A percentile compares a stretch with the other conserved stretches of the same genome.
These are phyloP conservation scores for Codiaeum variegatum DNA, from an alignment of 441 rosid genomes.

Conservation along the genomic window DNA sequence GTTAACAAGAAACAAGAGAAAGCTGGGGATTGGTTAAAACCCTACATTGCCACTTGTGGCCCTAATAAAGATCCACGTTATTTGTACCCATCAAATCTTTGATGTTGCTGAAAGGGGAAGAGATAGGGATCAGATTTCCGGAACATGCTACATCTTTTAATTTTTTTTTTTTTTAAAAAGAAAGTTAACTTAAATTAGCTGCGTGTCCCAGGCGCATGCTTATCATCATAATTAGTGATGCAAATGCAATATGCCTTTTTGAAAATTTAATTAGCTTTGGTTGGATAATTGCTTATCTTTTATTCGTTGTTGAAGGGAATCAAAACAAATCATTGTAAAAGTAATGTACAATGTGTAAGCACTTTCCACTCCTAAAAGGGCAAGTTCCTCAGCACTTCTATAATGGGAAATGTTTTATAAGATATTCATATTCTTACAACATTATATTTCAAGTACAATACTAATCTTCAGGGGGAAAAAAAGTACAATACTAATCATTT, in stretches of 20 bases:
- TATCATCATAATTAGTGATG: conserved; percentile 28
- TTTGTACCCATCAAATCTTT: background rate
- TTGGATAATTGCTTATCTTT: background rate
- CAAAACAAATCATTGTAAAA: background rate
- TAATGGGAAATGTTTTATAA: conserved; percentile 26
- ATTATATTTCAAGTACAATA: background rate
- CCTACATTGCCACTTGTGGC: conserved; percentile 21
- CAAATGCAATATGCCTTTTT: conserved; percentile 19
- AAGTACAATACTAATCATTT: background rate
- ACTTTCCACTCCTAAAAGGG: conserved; percentile 29
- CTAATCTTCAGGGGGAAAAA: no score
- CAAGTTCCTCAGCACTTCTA: conserved; percentile 31
- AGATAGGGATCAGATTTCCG: conserved; percentile 20
- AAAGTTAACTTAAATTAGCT: background rate
- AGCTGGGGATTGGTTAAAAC: conserved; percentile 1
- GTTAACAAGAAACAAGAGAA: background rate
- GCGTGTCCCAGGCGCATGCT: conserved; percentile 23
- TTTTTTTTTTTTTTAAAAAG: background rate
- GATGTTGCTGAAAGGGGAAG: conserved; percentile 30
- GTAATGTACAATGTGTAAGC: conserved; percentile 6
- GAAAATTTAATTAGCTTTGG: background rate
- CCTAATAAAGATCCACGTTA: background rate
- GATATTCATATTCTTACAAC: background rate
- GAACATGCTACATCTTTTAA: conserved; percentile 12
- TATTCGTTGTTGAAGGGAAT: conserved; percentile 18